A percentile compares a stretch with the other conserved stretches of the same genome.
These are phyloP conservation scores for Fusarium phyllophilum DNA, from an alignment of 2,329 filamentous ascomycete genomes.

Conservation along the genomic window DNA sequence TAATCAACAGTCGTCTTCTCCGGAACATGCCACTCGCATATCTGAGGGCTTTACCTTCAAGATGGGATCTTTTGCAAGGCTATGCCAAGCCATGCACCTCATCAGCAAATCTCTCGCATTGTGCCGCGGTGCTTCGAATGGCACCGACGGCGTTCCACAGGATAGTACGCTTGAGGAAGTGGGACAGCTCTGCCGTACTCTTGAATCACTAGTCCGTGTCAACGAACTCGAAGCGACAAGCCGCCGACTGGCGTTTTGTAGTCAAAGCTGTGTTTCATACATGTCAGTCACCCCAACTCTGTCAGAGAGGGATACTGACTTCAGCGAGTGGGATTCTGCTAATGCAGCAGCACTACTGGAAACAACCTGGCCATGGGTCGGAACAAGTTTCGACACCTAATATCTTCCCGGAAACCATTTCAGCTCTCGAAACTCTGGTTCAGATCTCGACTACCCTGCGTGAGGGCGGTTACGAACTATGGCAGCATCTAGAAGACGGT, in stretches of 20 bases:
- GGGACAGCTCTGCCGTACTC: not conserved
- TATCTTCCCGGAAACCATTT: not conserved
- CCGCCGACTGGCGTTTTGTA: not conserved
- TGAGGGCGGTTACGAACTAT: not conserved
- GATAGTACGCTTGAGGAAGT: not conserved
- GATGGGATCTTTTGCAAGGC: not conserved
- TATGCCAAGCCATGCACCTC: not conserved
- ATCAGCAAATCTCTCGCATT: not conserved
- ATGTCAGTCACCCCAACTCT: not conserved
- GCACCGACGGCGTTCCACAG: fast-evolving
- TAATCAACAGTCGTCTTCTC: not conserved
- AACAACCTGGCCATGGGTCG: fast-evolving
- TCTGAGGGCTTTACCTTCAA: not conserved
- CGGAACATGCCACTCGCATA: not conserved
- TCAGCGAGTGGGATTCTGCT: not conserved
- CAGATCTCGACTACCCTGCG: not conserved
- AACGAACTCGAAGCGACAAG: not conserved
- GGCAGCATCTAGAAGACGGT: not conserved
- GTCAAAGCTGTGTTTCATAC: not conserved
- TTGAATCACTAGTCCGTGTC: not conserved
- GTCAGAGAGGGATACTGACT: not conserved
- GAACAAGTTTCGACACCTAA: not conserved
- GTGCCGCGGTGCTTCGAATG: fast-evolving
- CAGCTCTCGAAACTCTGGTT: not conserved
- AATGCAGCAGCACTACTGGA: not conserved